Evolutionary conservation across 495 filamentous ascomycete species (phyloP).

Genomic region (Poronia punctata): DNA sequence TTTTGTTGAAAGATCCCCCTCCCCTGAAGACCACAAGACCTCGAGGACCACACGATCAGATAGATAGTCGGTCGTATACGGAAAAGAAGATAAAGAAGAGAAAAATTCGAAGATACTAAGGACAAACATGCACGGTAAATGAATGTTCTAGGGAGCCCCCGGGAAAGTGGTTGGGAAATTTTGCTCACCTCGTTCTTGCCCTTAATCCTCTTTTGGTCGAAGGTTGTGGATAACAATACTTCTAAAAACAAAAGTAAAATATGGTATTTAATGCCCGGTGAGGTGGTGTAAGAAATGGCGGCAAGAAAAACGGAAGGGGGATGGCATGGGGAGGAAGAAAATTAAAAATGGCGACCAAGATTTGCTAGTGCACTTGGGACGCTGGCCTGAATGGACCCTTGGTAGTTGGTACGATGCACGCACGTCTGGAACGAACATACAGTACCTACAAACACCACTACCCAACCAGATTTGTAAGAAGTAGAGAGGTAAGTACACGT

Average conservation of each 20-base stretch:
- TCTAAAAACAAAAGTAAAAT: neutral
- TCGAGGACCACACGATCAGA: neutral
- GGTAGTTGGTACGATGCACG: too few species aligned
- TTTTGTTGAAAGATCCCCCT: neutral
- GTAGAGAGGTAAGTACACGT: too few species aligned
- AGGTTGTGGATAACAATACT: neutral
- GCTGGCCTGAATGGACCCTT: neutral
- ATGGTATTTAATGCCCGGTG: neutral
- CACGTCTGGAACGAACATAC: neutral
- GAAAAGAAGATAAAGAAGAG: too few species aligned
- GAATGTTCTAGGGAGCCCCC: too few species aligned
- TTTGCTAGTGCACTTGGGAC: neutral
- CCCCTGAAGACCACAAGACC: neutral
- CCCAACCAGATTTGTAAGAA: too few species aligned
- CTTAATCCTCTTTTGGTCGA: neutral
- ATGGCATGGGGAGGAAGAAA: constrained; percentile 3
- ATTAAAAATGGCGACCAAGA: constrained; percentile 2
- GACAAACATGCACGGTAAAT: too few species aligned
- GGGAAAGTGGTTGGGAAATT: too few species aligned
- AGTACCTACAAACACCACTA: too few species aligned
- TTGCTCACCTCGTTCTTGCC: too few species aligned
- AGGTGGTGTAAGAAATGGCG: neutral
- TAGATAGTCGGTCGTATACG: neutral
- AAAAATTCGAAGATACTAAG: too few species aligned
- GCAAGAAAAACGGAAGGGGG: neutral